Percentiles rank a stretch among this genome's conserved stretches.
These are phyloP conservation scores for Posidonia oceanica DNA, from an alignment of 116 monocot genomes.

Conservation along the genomic window DNA sequence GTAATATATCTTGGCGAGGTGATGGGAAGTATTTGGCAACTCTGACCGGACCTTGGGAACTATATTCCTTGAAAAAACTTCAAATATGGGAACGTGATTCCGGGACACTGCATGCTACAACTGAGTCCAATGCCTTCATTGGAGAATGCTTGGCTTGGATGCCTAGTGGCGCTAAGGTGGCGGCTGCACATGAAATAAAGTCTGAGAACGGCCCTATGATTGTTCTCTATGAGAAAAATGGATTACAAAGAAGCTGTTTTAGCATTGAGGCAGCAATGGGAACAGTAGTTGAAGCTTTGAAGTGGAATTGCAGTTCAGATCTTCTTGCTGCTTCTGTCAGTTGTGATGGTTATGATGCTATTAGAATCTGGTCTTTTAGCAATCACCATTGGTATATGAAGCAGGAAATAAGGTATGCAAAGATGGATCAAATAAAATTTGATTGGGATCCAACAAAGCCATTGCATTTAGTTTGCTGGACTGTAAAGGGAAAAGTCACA, in stretches of 20 bases:
- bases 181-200: slow-evolving; percentile 40
- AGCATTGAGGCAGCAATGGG: slow-evolving; percentile 38
- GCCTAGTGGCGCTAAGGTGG: slow-evolving; percentile 90
- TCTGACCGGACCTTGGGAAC: slow-evolving; percentile 24
- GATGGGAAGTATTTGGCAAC: slow-evolving; percentile 96
- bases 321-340: slow-evolving; percentile 56
- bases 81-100: slow-evolving; percentile 91
- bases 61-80: slow-evolving; percentile 38
- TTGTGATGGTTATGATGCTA: slow-evolving; percentile 47
- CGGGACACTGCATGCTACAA: slow-evolving; percentile 55
- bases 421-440: slow-evolving; percentile 55
- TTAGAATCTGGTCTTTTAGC: slow-evolving; percentile 72
- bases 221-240: slow-evolving; percentile 92
- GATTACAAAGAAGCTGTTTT: slow-evolving; percentile 80
- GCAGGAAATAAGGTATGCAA: slow-evolving; percentile 70
- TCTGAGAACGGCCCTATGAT: slow-evolving; percentile 49
- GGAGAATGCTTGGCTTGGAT: slow-evolving; percentile 78
- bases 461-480: slow-evolving; percentile 71
- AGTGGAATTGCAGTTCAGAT: slow-evolving; percentile 88
- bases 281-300: slow-evolving; percentile 32
- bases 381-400: slow-evolving; percentile 98
- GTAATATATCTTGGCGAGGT: slow-evolving; percentile 79
- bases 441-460: slow-evolving; percentile 85
- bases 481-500: slow-evolving; percentile 43
- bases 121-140: slow-evolving; percentile 43